phyloP scores from a whole-genome alignment of 2,329 filamentous ascomycete genomes.

The Pseudogymnoascus sp. region DNA sequence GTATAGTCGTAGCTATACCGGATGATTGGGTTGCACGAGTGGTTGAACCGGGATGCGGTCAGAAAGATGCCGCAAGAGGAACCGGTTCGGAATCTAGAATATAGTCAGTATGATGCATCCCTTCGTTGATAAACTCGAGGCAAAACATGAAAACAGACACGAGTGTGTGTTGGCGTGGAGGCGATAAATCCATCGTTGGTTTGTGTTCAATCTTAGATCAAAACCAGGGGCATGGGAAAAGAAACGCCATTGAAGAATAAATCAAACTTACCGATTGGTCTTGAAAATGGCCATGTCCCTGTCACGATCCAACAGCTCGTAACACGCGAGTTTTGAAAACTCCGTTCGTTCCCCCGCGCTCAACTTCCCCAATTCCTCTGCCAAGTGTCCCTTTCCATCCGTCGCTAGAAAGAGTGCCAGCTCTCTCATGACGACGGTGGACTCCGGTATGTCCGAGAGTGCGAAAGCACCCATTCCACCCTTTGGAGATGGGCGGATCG shows the following conservation, averaged over 20 bases:
- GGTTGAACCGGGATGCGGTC: slow-evolving; percentile 50
- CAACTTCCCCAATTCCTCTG: slow-evolving; percentile 17
- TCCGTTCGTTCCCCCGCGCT: slow-evolving; percentile 15
- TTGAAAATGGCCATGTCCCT: slow-evolving; percentile 22
- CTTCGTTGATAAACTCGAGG: background rate
- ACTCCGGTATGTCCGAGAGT: slow-evolving; percentile 20
- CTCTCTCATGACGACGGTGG: slow-evolving; percentile 22
- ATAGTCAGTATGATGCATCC: background rate
- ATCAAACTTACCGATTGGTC: slow-evolving; percentile 25
- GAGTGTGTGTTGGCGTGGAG: background rate
- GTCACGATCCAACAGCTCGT: slow-evolving; percentile 12
- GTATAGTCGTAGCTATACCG: slow-evolving; percentile 36
- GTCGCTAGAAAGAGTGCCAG: slow-evolving; percentile 21
- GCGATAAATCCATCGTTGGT: background rate
- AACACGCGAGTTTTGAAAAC: slow-evolving; percentile 19
- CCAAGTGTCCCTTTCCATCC: slow-evolving; percentile 13
- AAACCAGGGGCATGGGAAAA: background rate
- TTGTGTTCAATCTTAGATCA: background rate
- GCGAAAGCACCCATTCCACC: slow-evolving; percentile 27
- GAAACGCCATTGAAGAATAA: background rate
- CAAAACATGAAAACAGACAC: too few species aligned
- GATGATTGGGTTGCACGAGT: slow-evolving; percentile 43
- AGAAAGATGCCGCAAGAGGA: slow-evolving; percentile 37
- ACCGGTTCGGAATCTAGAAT: background rate
- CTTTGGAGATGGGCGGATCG: slow-evolving; percentile 22